phyloP scores from a whole-genome alignment of 495 filamentous ascomycete species.

The Cercophora sp. region DNA sequence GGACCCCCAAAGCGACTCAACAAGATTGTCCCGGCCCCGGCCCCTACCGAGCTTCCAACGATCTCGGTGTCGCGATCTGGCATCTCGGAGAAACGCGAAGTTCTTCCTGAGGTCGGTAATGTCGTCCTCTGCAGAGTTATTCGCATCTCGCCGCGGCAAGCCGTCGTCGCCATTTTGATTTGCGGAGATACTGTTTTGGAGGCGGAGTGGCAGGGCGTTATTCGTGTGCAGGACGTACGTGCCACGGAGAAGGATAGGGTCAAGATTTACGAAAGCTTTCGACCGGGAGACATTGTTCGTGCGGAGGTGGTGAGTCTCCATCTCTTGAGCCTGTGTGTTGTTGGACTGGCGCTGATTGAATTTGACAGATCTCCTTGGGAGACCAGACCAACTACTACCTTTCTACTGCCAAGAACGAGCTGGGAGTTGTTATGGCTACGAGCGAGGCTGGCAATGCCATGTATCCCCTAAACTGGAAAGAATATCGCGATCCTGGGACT shows the following conservation, averaged over 20 bases:
- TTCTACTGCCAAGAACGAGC: slow-evolving; percentile 80
- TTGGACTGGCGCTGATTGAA: background rate
- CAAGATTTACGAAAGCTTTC: slow-evolving; percentile 83
- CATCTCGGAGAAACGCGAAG: slow-evolving; percentile 53
- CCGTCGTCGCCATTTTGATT: slow-evolving; percentile 74
- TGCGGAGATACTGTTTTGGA: slow-evolving; percentile 62
- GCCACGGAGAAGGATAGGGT: slow-evolving; percentile 95
- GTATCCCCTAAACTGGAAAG: slow-evolving; percentile 91
- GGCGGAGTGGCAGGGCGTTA: slow-evolving; percentile 57
- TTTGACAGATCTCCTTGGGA: slow-evolving; percentile 81
- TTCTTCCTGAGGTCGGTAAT: slow-evolving; percentile 75
- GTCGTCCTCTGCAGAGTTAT: slow-evolving; percentile 80
- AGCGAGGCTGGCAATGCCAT: slow-evolving; percentile 86
- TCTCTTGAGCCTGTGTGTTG: background rate
- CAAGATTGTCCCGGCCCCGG: slow-evolving; percentile 39
- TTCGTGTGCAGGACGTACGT: slow-evolving; percentile 81
- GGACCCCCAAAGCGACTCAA: slow-evolving; percentile 56
- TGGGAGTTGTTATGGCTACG: slow-evolving; percentile 90
- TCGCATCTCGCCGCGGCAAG: slow-evolving; percentile 77
- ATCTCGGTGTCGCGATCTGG: slow-evolving; percentile 37
- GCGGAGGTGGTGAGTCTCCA: slow-evolving; percentile 69
- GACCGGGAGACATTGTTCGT: slow-evolving; percentile 88
- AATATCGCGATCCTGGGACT: slow-evolving; percentile 81
- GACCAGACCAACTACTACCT: slow-evolving; percentile 94
- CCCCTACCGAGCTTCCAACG: slow-evolving; percentile 32